Base-by-base conservation (phyloP, 345 rosid genomes). In the Cardiospermum halicacabum region DNA sequence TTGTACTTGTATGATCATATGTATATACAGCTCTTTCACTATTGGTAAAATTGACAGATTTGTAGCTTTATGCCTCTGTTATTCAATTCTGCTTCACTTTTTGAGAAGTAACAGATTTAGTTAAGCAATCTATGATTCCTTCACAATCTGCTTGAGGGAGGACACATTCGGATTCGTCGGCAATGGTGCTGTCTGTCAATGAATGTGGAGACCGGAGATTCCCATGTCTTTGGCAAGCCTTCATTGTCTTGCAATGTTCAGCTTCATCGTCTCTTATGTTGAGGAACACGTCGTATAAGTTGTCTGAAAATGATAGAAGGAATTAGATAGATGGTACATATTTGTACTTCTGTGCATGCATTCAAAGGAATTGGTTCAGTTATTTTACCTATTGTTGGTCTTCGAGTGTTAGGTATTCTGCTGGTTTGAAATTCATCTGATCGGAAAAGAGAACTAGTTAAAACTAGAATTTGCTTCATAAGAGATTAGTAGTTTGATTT, bases 181-280 rank as follows among this genome's bases (percentile, higher is more conserved):
- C 80, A 0, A 19, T 43, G 21, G 57, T 72, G 37, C 75, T 81
- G 60, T 80, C 95, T 15, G 50, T 2, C 24, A 57, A 66, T 11
- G 98, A 85, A 75, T 94, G 99, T 21, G 99, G 99, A 8, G 99
- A 94, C 5, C 77, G 88, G 16, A 94, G 96, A 49, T 75, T 89
- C 43, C 96, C 99, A 13, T 74, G 95, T 15, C 76, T 94, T 63
- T 94, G 99, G 68, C 97, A 94, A 45, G 91, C 95, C 76, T 75
- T 87, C 99, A 91, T 91, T 1, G 99, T 94, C 82, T 94, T 89
- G 56, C 97, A 91, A 63, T 94, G 99, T 70, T 94, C 99, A 24
- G 92, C 99, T 82, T 94, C 97, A 13, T 94, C 96, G 4, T 94
- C 99, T 81, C 99, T 81, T 39, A 94, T 75, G 80, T 91, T 94